phyloP scores from a whole-genome alignment of 805 yeast genomes.

The Wickerhamia fluorescens region DNA sequence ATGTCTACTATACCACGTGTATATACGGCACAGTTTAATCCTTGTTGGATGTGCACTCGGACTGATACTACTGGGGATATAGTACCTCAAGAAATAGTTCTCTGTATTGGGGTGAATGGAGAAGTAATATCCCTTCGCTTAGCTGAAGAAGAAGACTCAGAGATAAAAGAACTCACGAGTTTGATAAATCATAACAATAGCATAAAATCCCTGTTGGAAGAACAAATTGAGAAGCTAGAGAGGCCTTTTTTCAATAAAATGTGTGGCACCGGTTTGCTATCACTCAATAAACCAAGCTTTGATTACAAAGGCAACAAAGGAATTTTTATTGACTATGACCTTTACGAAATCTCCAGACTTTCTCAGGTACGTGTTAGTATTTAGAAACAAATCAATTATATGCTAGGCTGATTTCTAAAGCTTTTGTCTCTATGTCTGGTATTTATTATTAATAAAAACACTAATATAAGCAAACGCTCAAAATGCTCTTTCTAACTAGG shows the following conservation, averaged over 20 bases:
- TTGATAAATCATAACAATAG: conserved; percentile 6
- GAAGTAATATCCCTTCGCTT: conserved; percentile 19
- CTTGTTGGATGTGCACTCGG: conserved; percentile 19
- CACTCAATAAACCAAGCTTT: conserved; percentile 30
- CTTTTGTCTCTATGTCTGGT: no score
- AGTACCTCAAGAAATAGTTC: conserved; percentile 7
- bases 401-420: no score
- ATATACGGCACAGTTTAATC: conserved; percentile 14
- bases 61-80: no score
- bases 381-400: conserved; percentile 1
- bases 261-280: conserved; percentile 34
- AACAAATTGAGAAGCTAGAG: conserved; percentile 15
- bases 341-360: conserved; percentile 17
- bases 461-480: no score
- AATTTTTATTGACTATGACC: conserved; percentile 27
- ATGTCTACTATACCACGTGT: conserved; percentile 29
- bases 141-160: conserved; percentile 7
- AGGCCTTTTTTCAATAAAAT: conserved; percentile 30
- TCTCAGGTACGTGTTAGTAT: conserved; percentile 4
- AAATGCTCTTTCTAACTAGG: no score
- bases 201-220: conserved; percentile 7
- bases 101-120: conserved; percentile 33
- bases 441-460: no score
- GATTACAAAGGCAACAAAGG: conserved; percentile 18
- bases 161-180: conserved; percentile 9